Evolutionary conservation across 2,329 filamentous ascomycete species (phyloP).

Genomic region (Chaetomium sp.): DNA sequence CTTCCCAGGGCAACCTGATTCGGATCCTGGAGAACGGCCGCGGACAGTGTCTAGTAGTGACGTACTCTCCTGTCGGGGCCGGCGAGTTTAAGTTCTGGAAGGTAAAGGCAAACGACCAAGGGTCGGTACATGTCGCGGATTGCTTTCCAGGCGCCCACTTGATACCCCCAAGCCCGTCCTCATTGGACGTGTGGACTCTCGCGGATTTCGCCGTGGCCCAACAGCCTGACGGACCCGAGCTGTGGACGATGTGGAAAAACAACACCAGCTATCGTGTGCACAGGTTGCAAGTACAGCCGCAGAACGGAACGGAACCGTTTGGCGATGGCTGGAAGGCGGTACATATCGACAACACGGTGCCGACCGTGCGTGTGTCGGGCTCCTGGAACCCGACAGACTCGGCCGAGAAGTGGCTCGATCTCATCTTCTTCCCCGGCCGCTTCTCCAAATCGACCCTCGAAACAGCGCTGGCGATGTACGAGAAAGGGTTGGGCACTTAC

Average conservation of each 20-base stretch:
- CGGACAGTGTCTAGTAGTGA: conserved; percentile 65
- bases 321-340: conserved; percentile 70
- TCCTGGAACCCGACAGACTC: conserved; percentile 68
- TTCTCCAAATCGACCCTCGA: conserved; percentile 81
- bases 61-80: conserved; percentile 83
- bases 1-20: conserved; percentile 75
- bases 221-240: conserved; percentile 54
- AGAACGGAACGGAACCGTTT: conserved; percentile 65
- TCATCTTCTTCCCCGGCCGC: conserved; percentile 79
- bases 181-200: conserved; percentile 76
- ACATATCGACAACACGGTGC: conserved; percentile 59
- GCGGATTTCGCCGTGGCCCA: conserved; percentile 70
- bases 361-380: conserved; percentile 59
- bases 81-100: conserved; percentile 96
- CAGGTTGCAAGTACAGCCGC: conserved; percentile 70
- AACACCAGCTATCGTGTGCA: conserved; percentile 77
- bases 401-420: conserved; percentile 83
- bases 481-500: conserved; percentile 58
- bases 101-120: conserved; percentile 65
- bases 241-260: conserved; percentile 85
- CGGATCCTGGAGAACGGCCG: conserved; percentile 64
- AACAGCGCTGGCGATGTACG: conserved; percentile 80
- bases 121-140: conserved; percentile 68
- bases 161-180: conserved; percentile 69
- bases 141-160: conserved; percentile 66